Conservation (phyloP, 1,284 basidiomycete genomes). For the Cutaneotrichosporon cavernicola region DNA sequence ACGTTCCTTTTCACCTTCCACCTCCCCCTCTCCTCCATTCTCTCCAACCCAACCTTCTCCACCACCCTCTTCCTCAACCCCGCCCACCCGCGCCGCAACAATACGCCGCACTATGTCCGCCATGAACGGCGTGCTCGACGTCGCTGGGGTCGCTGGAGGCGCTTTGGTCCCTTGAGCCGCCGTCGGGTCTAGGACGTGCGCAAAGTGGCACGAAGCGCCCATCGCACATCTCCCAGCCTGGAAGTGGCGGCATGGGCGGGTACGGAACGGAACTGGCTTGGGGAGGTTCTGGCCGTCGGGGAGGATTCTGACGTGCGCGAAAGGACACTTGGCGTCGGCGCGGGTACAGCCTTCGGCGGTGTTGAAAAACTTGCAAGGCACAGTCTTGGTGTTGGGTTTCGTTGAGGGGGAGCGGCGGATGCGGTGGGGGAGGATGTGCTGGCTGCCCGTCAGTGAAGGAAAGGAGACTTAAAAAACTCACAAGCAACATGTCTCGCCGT, state of each 20-base stretch:
- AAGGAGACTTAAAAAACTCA: constrained; percentile 24
- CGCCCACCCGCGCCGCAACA: neutral
- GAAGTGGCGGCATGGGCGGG: constrained; percentile 47
- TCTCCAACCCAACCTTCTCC: too few species aligned
- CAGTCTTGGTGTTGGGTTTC: constrained; percentile 18
- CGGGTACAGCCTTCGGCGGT: constrained; percentile 43
- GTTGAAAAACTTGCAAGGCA: constrained; percentile 51
- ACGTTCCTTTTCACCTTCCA: neutral
- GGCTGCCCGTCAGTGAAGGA: constrained; percentile 18
- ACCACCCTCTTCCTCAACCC: neutral
- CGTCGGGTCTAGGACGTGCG: constrained; percentile 34
- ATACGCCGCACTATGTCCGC: neutral
- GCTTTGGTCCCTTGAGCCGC: neutral
- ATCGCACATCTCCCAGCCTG: constrained; percentile 43
- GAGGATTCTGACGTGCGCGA: constrained; percentile 45
- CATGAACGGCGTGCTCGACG: neutral
- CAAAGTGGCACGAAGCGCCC: constrained; percentile 51
- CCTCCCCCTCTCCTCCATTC: neutral
- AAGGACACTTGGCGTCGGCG: constrained; percentile 37
- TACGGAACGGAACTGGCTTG: constrained; percentile 46
- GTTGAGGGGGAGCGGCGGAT: neutral
- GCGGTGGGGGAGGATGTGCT: constrained; percentile 23
- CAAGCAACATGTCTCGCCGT: constrained; percentile 49
- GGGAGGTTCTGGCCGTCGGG: constrained; percentile 32
- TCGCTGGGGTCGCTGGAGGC: constrained; percentile 1